Percentiles rank a stretch among this genome's conserved stretches.
Conservation (phyloP, 768 basidiomycete genomes). For the Zangia roseola region DNA sequence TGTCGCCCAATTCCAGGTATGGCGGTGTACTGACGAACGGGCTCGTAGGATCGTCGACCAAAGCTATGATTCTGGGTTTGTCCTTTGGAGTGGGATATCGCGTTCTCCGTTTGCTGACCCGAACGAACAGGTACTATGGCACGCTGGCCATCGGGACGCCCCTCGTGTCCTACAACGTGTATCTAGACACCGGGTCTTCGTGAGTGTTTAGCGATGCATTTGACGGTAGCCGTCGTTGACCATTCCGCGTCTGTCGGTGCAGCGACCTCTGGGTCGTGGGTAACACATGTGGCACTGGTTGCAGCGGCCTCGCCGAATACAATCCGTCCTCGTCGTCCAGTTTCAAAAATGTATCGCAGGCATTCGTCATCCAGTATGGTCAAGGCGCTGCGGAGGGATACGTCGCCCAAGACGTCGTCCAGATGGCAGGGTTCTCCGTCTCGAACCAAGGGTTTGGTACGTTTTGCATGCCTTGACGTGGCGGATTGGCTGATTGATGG, state of each 20-base stretch:
- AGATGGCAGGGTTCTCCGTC: slow-evolving; percentile 53
- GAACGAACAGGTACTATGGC: slow-evolving; percentile 34
- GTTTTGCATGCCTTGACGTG: neutral
- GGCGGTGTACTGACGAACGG: neutral
- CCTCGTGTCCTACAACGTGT: slow-evolving; percentile 42
- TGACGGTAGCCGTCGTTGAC: neutral
- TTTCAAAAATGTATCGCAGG: slow-evolving; percentile 34
- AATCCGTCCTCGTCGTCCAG: slow-evolving; percentile 35
- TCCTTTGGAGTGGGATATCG: neutral
- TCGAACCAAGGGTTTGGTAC: slow-evolving; percentile 44
- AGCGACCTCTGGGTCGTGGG: slow-evolving; percentile 53
- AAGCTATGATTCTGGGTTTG: slow-evolving; percentile 61
- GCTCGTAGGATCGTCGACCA: slow-evolving; percentile 60
- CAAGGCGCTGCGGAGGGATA: slow-evolving; percentile 48
- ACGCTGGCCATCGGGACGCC: slow-evolving; percentile 47
- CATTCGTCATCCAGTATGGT: slow-evolving; percentile 48
- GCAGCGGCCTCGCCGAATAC: slow-evolving; percentile 32
- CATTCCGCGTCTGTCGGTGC: slow-evolving; percentile 23
- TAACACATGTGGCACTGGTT: slow-evolving; percentile 30
- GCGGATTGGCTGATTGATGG: neutral
- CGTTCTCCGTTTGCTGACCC: neutral
- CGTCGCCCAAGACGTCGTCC: slow-evolving; percentile 43
- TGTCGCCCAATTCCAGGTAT: neutral
- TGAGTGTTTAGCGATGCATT: slow-evolving; percentile 9
- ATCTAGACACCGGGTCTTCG: slow-evolving; percentile 53